Base-by-base conservation (phyloP, 352 stramenopile genomes). In the Pythium brassicae region DNA sequence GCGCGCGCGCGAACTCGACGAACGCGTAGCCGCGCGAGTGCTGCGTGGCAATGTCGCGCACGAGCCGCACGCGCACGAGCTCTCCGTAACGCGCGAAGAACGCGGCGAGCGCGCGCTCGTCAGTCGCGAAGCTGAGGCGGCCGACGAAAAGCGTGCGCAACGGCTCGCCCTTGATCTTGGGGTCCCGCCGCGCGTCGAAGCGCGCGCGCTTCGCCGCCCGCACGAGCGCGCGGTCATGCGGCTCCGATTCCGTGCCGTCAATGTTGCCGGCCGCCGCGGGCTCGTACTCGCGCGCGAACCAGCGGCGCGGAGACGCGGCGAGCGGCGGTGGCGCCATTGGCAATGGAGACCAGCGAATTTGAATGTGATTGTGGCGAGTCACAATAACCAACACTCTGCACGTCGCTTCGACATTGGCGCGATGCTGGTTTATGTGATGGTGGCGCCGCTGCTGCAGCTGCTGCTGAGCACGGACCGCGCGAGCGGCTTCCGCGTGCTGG, bases 1-100 rank as follows among this genome's bases (percentile, higher is more conserved):
- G 62, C 55, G 87, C 78, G 37, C 66, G 50, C 34, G 62, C 66
- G 51, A 87, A 94, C 55, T 89, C 81, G 26, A 94, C 61, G 60
- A 94, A 94, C 27, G 83, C 81, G 67, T 94, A 92, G 45, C 81
- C 81, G 35, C 77, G 84, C 57, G 80, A 89, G 49, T 72, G 71
- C 53, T 78, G 54, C 20, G 81, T 89, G 35, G 65, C 72, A 12
- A 82, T 68, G 50, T 94, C 76, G 11, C 74, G 72, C 50, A 94
- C 83, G 6, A 94, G 68, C 25, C 81, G 78, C 53, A 87, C 51
- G n/a, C 62, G 65, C 7, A 53, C 29, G 45, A 94, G 67, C 4
- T 56, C 51, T 19, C 83, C 83, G 29, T 74, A 92, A 12, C 43
- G 34, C 10, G 49, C 48, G 50, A 94, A 94, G 34, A 79, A 66